Base-by-base conservation (phyloP, 495 filamentous ascomycete species). In the Staphylotrichum tortipilum region DNA sequence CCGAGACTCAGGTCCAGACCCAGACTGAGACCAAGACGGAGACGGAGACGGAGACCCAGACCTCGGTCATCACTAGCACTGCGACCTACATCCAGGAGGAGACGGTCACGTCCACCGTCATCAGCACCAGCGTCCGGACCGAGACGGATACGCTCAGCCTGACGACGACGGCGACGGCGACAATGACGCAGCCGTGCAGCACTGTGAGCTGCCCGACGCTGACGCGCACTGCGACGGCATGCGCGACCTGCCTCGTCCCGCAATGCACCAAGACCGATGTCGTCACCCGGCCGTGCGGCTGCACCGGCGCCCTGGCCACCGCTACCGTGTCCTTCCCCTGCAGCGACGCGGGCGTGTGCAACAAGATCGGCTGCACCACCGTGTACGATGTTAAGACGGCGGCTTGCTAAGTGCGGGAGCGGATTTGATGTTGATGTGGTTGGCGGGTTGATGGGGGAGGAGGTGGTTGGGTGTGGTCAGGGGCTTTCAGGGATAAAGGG, bases 361-460 rank as follows among this genome's bases (percentile, higher is more conserved):
- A 59, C 30, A 53, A 54, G 23, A 65, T 65, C 43, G 62, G 57
- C 5, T 65, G 62, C 53, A 63, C 53, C n/a, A 65, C 60, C 3
- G 58, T 55, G 4, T 65, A 65, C 37, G 43, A 51, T 7, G 47
- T 63, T 4, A 31, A 56, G 52, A 61, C 51, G 14, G 51, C 52
- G 7, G 46, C 19, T 24, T 65, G 60, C 24, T 65, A 55, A 43
- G 38, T 12, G 22, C 26, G 12, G 10, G 10, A 11, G 19, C 3
- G 23, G 31, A 3, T 14, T n/a, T n/a, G n/a, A 29, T 5, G 17
- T 23, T 5, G 26, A 26, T 21, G 10, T 7, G 8, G 33, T 3
- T 17, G 1, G 6, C 3, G 7, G n/a, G 9, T 10, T 30, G 28
- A 31, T 14, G 28, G 7, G 7, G 15, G 23, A 18, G 39, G 21